phyloP scores from a whole-genome alignment of 169 alveolate genomes.

The Eimeria falciformis region DNA sequence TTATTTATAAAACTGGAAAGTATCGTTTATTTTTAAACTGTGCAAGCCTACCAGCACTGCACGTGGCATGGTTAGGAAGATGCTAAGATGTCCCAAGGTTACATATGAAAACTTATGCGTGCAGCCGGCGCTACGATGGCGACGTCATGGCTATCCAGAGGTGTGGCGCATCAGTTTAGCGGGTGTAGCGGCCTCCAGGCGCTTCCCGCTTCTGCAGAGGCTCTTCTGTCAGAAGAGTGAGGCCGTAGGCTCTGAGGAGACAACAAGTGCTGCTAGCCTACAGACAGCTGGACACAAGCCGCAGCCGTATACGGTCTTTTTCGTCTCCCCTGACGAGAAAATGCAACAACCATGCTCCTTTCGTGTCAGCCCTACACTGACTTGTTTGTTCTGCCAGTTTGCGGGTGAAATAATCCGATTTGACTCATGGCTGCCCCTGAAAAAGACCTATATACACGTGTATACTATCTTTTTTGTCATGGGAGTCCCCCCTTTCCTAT shows the following conservation, averaged over 20 bases:
- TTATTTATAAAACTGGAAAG: neutral
- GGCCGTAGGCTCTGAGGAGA: neutral
- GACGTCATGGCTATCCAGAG: neutral
- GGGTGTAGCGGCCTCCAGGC: neutral
- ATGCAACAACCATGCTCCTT: neutral
- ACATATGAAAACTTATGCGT: no score
- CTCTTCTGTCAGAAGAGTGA: neutral
- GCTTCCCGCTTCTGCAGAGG: neutral
- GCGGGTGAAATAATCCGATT: no score
- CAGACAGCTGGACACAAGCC: neutral
- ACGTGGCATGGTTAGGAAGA: no score
- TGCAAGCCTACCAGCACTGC: no score
- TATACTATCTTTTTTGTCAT: no score
- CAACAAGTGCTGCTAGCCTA: neutral
- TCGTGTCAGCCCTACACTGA: neutral
- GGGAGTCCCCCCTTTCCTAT: no score
- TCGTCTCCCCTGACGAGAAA: conserved; percentile 1
- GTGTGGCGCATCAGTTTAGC: neutral
- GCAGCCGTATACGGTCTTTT: neutral
- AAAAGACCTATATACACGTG: no score
- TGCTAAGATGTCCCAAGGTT: no score
- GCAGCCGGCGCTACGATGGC: no score
- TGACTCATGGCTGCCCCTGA: no score
- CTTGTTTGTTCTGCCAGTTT: no score
- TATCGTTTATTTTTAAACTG: no score